Percentiles rank a stretch among this genome's conserved stretches.
phyloP scores from a whole-genome alignment of 2,329 filamentous ascomycete genomes.

The Colletotrichum tabaci region DNA sequence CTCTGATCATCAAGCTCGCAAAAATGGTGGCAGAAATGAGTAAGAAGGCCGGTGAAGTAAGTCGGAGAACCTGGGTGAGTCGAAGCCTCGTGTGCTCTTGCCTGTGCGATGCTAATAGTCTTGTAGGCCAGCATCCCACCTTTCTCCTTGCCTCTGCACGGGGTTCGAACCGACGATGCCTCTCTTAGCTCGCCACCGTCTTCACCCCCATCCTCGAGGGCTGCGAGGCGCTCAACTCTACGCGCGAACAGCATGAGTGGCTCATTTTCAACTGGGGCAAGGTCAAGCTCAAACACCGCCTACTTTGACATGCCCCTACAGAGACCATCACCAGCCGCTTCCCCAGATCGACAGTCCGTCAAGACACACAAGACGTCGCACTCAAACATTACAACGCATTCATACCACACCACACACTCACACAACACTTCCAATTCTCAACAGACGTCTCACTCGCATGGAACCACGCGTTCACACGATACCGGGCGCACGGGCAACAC shows the following conservation, averaged over 20 bases:
- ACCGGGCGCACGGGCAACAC: conserved; percentile 22
- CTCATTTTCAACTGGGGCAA: conserved; percentile 33
- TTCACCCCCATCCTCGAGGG: conserved; percentile 45
- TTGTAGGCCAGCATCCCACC: conserved; percentile 43
- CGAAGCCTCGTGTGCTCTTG: neutral
- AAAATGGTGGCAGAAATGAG: conserved; percentile 89
- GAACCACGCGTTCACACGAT: conserved; percentile 2
- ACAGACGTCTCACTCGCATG: neutral
- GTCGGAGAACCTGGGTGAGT: conserved; percentile 81
- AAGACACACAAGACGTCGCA: conserved; percentile 23
- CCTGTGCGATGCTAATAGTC: conserved; percentile 9
- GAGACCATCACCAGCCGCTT: conserved; percentile 31
- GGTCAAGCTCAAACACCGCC: conserved; percentile 40
- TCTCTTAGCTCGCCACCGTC: conserved; percentile 44
- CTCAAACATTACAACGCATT: conserved; percentile 15
- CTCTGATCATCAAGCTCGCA: conserved; percentile 79
- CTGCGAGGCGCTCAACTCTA: conserved; percentile 33
- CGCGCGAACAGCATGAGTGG: conserved; percentile 41
- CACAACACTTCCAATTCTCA: conserved; percentile 26
- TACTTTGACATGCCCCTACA: conserved; percentile 47
- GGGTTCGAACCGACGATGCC: conserved; percentile 36
- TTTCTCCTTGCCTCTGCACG: conserved; percentile 45
- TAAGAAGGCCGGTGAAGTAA: conserved; percentile 85
- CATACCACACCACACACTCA: conserved; percentile 31
- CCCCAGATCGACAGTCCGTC: conserved; percentile 26